A percentile compares a stretch with the other conserved stretches of the same genome.
Evolutionary conservation across 495 filamentous ascomycete species (phyloP).

Genomic region (Trichoderma parareesei): DNA sequence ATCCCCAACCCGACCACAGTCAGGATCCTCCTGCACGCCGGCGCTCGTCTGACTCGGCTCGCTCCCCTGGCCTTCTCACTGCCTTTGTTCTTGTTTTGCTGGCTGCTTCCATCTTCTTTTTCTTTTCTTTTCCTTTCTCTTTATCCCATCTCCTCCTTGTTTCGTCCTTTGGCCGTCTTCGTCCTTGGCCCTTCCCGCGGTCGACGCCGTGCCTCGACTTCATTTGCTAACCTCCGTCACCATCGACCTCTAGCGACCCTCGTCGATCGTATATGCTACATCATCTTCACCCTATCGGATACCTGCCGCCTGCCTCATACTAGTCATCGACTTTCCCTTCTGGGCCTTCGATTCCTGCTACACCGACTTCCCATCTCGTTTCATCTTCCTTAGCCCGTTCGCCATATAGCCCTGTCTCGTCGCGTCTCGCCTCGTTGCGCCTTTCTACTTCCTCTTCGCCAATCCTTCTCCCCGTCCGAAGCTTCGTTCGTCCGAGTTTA

Average conservation of each 20-base stretch:
- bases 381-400: slow-evolving; percentile 2
- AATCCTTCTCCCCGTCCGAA: background rate
- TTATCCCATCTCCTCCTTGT: background rate
- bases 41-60: slow-evolving; percentile 9
- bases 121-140: background rate
- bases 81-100: background rate
- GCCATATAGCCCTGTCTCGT: slow-evolving; percentile 17
- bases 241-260: slow-evolving; percentile 10
- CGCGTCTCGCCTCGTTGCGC: slow-evolving; percentile 13
- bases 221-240: slow-evolving; percentile 15
- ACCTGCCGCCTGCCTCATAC: slow-evolving; percentile 21
- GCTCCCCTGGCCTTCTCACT: slow-evolving; percentile 3
- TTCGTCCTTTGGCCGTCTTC: background rate
- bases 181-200: background rate
- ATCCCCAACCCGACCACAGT: slow-evolving; percentile 6
- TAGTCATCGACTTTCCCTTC: slow-evolving; percentile 9
- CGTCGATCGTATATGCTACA: background rate
- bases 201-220: background rate
- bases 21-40: slow-evolving; percentile 8
- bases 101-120: background rate
- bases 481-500: slow-evolving; percentile 26
- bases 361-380: slow-evolving; percentile 6
- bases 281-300: slow-evolving; percentile 25
- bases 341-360: background rate
- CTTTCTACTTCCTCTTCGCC: background rate